phyloP scores from a whole-genome alignment of 2,329 filamentous ascomycete genomes.

The Colletotrichum sp. region DNA sequence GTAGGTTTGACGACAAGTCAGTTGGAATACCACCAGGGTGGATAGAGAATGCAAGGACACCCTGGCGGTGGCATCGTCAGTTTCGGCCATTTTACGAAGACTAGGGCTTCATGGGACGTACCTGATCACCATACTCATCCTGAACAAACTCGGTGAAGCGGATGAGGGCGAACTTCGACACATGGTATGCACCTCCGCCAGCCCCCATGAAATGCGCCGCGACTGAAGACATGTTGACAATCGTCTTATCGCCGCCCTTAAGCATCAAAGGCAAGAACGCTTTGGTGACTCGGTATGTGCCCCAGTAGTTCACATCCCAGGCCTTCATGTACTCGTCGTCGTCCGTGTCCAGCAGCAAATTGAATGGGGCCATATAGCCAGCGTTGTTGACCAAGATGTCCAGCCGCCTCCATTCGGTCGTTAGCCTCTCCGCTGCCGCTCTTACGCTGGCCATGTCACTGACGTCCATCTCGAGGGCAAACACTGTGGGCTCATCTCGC shows the following conservation, averaged over 20 bases:
- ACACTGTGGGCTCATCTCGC: constrained; percentile 39
- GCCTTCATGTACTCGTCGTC: constrained; percentile 49
- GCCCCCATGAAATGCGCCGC: constrained; percentile 39
- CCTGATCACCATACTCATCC: constrained; percentile 42
- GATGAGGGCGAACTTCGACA: constrained; percentile 52
- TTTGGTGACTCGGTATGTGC: constrained; percentile 46
- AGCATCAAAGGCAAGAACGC: constrained; percentile 55
- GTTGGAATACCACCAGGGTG: constrained; percentile 45
- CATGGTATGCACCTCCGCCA: constrained; percentile 48
- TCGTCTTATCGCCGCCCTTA: constrained; percentile 36
- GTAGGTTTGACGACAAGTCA: constrained; percentile 26
- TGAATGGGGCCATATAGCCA: constrained; percentile 41
- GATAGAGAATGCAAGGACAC: constrained; percentile 42
- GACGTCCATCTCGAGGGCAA: constrained; percentile 45
- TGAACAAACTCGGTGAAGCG: constrained; percentile 54
- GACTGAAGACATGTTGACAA: constrained; percentile 52
- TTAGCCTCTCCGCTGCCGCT: constrained; percentile 27
- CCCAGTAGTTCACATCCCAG: constrained; percentile 56
- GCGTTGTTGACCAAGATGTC: constrained; percentile 51
- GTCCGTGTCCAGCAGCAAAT: constrained; percentile 33
- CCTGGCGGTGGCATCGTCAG: constrained; percentile 25
- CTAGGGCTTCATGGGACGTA: neutral
- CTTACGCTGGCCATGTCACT: constrained; percentile 34
- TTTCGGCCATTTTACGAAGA: neutral
- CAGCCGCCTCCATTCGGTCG: constrained; percentile 33